Evolutionary conservation across 2,329 filamentous ascomycete genomes (phyloP).

Genomic region (Fusarium subglutinans): DNA sequence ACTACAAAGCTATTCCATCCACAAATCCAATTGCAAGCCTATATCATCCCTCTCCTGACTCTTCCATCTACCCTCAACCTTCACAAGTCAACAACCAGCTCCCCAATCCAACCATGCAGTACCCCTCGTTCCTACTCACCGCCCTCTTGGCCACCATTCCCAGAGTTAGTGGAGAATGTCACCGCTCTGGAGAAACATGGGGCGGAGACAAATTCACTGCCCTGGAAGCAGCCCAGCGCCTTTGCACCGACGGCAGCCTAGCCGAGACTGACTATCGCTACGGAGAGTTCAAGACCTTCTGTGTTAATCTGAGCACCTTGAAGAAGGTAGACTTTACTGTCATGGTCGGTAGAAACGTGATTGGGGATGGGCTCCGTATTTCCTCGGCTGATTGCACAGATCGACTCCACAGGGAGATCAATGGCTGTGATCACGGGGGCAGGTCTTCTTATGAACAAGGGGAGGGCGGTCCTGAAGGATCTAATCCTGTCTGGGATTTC

Average conservation of each 20-base stretch:
- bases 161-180: not conserved
- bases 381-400: not conserved
- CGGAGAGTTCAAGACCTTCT: not conserved
- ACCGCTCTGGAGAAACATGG: not conserved
- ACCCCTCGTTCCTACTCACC: not conserved
- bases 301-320: not conserved
- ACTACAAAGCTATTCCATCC: not conserved
- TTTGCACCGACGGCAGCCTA: not conserved
- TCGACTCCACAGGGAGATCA: not conserved
- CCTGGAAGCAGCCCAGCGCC: not conserved
- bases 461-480: not conserved
- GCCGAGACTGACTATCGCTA: not conserved
- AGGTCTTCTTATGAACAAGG: not conserved
- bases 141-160: not conserved
- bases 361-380: not conserved
- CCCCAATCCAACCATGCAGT: not conserved
- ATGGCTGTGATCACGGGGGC: not conserved
- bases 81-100: accelerated
- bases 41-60: not conserved
- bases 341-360: not conserved
- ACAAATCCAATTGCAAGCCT: accelerated
- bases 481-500: not conserved
- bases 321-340: not conserved
- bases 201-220: not conserved
- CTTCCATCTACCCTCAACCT: not conserved